These are phyloP conservation scores for Penicillium riverlandense DNA, from an alignment of 495 filamentous ascomycete genomes.

Conservation along the genomic window DNA sequence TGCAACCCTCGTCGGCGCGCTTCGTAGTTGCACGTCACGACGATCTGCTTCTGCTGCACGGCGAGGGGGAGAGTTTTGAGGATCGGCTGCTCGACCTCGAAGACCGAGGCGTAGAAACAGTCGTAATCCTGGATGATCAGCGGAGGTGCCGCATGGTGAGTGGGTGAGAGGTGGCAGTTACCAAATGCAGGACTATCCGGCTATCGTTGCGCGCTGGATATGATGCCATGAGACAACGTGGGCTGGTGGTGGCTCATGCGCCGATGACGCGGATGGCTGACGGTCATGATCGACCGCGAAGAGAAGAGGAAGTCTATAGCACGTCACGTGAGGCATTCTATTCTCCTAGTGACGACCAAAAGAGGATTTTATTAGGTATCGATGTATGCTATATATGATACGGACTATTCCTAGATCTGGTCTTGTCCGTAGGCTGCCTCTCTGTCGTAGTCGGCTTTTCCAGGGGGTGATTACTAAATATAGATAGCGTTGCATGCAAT, in stretches of 20 bases:
- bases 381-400: no score
- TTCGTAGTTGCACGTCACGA: slow-evolving; percentile 93
- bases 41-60: slow-evolving; percentile 80
- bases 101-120: slow-evolving; percentile 89
- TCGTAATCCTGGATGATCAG: slow-evolving; percentile 65
- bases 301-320: no score
- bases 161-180: slow-evolving; percentile 28
- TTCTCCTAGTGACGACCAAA: no score
- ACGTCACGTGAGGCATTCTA: no score
- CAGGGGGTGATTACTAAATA: no score
- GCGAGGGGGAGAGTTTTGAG: slow-evolving; percentile 67
- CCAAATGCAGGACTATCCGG: slow-evolving; percentile 37
- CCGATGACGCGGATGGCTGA: not conserved
- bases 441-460: no score
- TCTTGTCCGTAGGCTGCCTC: no score
- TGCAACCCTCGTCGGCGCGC: slow-evolving; percentile 67
- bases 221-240: slow-evolving; percentile 21
- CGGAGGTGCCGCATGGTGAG: not conserved
- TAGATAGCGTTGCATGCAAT: no score
- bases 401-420: no score
- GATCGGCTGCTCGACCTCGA: slow-evolving; percentile 70
- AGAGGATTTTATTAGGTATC: no score
- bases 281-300: no score
- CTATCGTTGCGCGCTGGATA: slow-evolving; percentile 36
- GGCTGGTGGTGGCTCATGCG: no score